Conservation (phyloP, 805 yeast genomes). For the Metschnikowia anglica region DNA sequence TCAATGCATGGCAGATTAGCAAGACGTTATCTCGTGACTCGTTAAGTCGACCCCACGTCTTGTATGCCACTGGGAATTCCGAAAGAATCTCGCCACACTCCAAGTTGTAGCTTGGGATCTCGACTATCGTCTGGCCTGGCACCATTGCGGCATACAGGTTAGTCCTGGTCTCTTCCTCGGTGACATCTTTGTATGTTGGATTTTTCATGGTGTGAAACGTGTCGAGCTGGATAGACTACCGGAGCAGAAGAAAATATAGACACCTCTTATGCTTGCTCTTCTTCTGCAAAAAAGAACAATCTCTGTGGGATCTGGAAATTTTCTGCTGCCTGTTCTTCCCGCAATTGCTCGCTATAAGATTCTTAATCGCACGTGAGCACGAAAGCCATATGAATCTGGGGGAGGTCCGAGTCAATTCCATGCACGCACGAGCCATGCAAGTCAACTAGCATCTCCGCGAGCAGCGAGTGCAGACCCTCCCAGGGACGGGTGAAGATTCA, state of each 20-base stretch:
- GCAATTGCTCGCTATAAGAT: constrained; percentile 16
- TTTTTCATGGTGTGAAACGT: background rate
- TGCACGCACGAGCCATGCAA: background rate
- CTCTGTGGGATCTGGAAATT: background rate
- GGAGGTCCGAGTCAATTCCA: constrained; percentile 4
- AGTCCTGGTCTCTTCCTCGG: constrained; percentile 45
- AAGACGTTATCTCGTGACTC: constrained; percentile 68
- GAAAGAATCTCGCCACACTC: constrained; percentile 78
- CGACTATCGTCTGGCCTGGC: constrained; percentile 71
- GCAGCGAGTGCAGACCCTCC: background rate
- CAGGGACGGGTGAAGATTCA: no score
- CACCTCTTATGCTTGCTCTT: no score
- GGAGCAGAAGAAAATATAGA: no score
- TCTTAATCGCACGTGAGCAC: constrained; percentile 16
- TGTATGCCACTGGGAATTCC: constrained; percentile 89
- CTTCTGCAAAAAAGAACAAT: background rate
- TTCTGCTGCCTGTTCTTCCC: background rate
- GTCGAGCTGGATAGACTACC: background rate
- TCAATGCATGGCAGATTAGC: constrained; percentile 93
- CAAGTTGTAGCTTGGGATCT: constrained; percentile 67
- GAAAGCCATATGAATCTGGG: constrained; percentile 5
- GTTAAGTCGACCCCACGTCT: constrained; percentile 91
- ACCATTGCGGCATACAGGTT: constrained; percentile 75
- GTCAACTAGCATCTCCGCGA: background rate
- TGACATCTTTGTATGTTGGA: constrained; percentile 36